These are phyloP conservation scores for Trypanosoma grayi DNA, from an alignment of 208 protist species.

Conservation along the genomic window DNA sequence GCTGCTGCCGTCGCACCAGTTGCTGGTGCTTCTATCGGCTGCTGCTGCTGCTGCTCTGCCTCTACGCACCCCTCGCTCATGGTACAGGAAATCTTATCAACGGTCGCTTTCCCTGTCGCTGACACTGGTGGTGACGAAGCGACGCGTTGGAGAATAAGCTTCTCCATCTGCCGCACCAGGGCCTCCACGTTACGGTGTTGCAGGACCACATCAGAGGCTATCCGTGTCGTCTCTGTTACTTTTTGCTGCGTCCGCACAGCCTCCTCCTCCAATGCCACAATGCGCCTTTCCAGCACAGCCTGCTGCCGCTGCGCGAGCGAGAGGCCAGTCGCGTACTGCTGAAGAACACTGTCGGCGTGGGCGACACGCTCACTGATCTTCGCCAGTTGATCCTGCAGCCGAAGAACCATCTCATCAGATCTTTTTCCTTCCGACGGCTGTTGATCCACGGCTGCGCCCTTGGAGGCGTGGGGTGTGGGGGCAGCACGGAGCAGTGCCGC, in stretches of 20 bases:
- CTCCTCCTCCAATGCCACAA: constrained; percentile 42
- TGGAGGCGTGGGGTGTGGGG: not conserved
- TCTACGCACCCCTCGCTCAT: not conserved
- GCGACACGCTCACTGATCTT: constrained; percentile 15
- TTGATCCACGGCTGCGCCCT: not conserved
- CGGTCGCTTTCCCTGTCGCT: not conserved
- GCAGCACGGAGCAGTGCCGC: constrained; percentile 1
- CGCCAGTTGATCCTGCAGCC: constrained; percentile 17
- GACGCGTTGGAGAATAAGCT: constrained; percentile 22
- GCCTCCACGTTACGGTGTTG: constrained; percentile 56
- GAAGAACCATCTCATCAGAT: not conserved
- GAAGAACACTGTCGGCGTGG: constrained; percentile 1
- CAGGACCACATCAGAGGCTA: constrained; percentile 52
- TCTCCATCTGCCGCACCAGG: constrained; percentile 69
- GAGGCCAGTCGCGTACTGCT: constrained; percentile 28
- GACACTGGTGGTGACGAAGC: not conserved
- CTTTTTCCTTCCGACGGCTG: not conserved
- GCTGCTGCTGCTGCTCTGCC: too few relatives aligned
- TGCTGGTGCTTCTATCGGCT: too few relatives aligned
- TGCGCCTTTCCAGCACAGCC: constrained; percentile 40
- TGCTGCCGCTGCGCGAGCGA: constrained; percentile 44
- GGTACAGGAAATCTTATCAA: not conserved
- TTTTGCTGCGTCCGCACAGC: constrained; percentile 28
- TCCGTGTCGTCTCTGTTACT: constrained; percentile 37
- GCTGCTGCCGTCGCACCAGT: not conserved